Base-by-base conservation (phyloP, 495 filamentous ascomycete species). In the Trichocladium uniseriatum region DNA sequence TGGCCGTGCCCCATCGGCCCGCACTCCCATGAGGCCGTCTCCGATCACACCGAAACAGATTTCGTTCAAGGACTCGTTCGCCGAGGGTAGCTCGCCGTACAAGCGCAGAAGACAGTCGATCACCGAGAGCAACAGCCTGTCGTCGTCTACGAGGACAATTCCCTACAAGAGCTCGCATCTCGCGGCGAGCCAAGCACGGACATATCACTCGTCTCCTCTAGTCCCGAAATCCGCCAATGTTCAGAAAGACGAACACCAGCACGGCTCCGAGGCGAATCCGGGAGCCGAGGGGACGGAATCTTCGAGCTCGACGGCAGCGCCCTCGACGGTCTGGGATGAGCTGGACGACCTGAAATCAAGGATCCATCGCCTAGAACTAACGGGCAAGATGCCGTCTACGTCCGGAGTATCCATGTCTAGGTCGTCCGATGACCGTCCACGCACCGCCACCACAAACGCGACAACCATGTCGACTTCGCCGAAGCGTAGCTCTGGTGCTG, bases 241-340 rank as follows among this genome's bases (percentile, higher is more conserved):
- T 9, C 64, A 62, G 41, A 63, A 55, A 32, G 53, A 64, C 3
- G 69, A 67, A 5, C 34, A 54, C 1, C 65, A 65, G n/a, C 54
- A 55, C 31, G 53, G 24, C 28, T 16, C 36, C 11, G 71, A 73
- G 15, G 52, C 53, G 2, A 56, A 53, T 27, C 61, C 67, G 43
- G 66, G 59, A 8, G 62, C 72, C 8, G 81, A 83, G 43, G 80
- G 74, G 42, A 89, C 87, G 2, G 86, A 87, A 51, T 95, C 90
- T 0, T 89, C 86, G 0, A 71, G 82, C 19, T 97, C 92, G 0
- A 88, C 86, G 0, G 89, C 81, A 2, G 88, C 89, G 8, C 84
- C 89, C 18, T 94, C 92, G 2, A 94, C 87, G 1, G 87, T 98
- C 9, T 98, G 94, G 94, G 92, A 98, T 63, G 92, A 98, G 66